These are phyloP conservation scores for Phaeomoniella chlamydospora DNA, from an alignment of 2,329 filamentous ascomycete genomes.

Conservation along the genomic window DNA sequence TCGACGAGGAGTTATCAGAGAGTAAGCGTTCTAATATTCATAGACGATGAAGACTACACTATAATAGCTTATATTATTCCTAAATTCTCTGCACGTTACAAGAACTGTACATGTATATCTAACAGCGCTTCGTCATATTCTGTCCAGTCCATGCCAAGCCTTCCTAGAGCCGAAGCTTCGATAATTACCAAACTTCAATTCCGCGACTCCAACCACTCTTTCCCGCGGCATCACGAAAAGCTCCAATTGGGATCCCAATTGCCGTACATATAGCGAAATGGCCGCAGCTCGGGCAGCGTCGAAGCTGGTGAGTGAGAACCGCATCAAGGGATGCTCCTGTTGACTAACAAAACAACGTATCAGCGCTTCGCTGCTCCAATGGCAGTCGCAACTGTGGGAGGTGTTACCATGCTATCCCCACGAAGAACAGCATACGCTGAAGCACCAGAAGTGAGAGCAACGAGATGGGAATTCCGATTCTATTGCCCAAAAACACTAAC, in stretches of 20 bases:
- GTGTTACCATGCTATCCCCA: slow-evolving; percentile 23
- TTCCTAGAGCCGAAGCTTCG: background rate
- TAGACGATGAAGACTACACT: no score
- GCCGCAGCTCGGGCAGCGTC: background rate
- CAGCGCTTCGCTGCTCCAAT: slow-evolving; percentile 24
- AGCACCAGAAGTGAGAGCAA: slow-evolving; percentile 19
- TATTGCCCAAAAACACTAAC: background rate
- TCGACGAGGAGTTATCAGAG: no score
- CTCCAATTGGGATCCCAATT: background rate
- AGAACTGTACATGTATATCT: no score
- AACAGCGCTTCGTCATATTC: no score
- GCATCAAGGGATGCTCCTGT: slow-evolving; percentile 5
- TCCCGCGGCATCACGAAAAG: background rate
- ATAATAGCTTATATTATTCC: no score
- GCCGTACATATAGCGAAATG: background rate
- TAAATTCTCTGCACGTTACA: no score
- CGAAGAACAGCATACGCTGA: slow-evolving; percentile 27
- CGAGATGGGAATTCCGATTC: slow-evolving; percentile 11
- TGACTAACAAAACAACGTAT: slow-evolving; percentile 16
- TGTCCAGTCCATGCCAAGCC: background rate
- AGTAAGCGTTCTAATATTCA: no score
- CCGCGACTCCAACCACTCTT: background rate
- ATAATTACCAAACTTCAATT: background rate
- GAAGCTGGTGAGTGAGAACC: background rate
- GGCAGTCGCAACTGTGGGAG: slow-evolving; percentile 23